Evolutionary conservation across 2,329 filamentous ascomycete species (phyloP).

Genomic region (Ceratocystis lukuohia): DNA sequence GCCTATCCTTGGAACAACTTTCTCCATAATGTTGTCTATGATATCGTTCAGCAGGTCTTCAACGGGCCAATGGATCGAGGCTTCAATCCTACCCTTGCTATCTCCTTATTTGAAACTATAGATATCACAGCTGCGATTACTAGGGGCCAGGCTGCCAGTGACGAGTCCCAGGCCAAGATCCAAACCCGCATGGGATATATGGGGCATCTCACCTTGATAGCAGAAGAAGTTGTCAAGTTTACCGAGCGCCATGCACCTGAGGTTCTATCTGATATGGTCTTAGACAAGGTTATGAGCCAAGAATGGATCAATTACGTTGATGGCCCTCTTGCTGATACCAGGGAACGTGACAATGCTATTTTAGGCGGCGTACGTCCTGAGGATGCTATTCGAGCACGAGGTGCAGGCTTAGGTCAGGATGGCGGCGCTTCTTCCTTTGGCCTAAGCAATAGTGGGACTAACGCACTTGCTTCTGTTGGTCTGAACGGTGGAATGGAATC

Average conservation of each 20-base stretch:
- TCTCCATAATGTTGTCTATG: slow-evolving; percentile 96
- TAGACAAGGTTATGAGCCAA: slow-evolving; percentile 77
- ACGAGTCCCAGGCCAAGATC: slow-evolving; percentile 67
- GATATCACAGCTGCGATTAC: slow-evolving; percentile 86
- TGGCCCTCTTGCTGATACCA: slow-evolving; percentile 78
- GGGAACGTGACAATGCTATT: slow-evolving; percentile 96
- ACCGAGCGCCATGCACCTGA: slow-evolving; percentile 88
- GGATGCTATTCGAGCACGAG: slow-evolving; percentile 67
- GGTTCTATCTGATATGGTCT: slow-evolving; percentile 65
- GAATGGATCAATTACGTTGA: slow-evolving; percentile 95
- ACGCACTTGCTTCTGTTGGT: slow-evolving; percentile 65
- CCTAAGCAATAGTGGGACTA: slow-evolving; percentile 38
- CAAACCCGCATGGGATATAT: slow-evolving; percentile 95
- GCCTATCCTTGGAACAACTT: slow-evolving; percentile 99
- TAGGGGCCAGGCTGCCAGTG: slow-evolving; percentile 74
- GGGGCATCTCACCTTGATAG: slow-evolving; percentile 92
- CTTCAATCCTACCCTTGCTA: slow-evolving; percentile 77
- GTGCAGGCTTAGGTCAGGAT: slow-evolving; percentile 28
- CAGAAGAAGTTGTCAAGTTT: slow-evolving; percentile 97
- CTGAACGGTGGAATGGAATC: slow-evolving; percentile 65
- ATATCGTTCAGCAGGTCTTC: slow-evolving; percentile 97
- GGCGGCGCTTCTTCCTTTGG: slow-evolving; percentile 28
- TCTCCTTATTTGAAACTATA: slow-evolving; percentile 84
- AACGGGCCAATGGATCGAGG: slow-evolving; percentile 96
- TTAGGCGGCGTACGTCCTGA: slow-evolving; percentile 89